Base-by-base conservation (phyloP, 2,329 filamentous ascomycete genomes). In the Didymella lethalis region DNA sequence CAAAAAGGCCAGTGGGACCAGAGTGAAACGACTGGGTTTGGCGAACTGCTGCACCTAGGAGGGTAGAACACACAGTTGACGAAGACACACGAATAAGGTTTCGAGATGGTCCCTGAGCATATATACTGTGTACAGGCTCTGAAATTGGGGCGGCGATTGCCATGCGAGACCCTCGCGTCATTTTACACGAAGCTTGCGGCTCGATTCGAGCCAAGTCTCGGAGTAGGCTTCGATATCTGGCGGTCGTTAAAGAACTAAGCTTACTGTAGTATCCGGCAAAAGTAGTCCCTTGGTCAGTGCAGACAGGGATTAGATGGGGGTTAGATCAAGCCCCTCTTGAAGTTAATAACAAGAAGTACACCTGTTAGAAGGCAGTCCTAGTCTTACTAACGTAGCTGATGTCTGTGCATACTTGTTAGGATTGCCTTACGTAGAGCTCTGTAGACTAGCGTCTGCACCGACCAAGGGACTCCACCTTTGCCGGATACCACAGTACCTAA, bases 101-200 rank as follows among this genome's bases (percentile, higher is more conserved):
- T 40, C 3, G 16, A 51, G 53, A 36, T 43, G 44, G 31, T 44
- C 32, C 34, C 16, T 28, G 28, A 55, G 43, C 20, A 55, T 53
- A 61, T 56, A 61, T 61, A 61, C 48, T 50, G 57, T 56, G 57
- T 61, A 61, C 48, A 43, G 14, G 29, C 18, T 52, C 32, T 57
- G 31, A 61, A 29, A 61, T 57, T 57, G 26, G 48, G 10, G 10
- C 32, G 40, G 26, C 53, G 8, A 45, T 31, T 43, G n/a, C 57
- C 44, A 49, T 48, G 57, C 36, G n/a, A 29, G 48, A 23, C 20
- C 20, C 47, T 60, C 29, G 57, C 52, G 57, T 55, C 43, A 48
- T 48, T 60, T 38, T 14, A 32, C 14, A 40, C 43, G 20, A 51
- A 31, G 52, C 46, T 26, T 54, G 56, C 51, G 28, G 47, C 29